Conservation (phyloP, 805 yeast genomes). For the Yarrowia osloensis region DNA sequence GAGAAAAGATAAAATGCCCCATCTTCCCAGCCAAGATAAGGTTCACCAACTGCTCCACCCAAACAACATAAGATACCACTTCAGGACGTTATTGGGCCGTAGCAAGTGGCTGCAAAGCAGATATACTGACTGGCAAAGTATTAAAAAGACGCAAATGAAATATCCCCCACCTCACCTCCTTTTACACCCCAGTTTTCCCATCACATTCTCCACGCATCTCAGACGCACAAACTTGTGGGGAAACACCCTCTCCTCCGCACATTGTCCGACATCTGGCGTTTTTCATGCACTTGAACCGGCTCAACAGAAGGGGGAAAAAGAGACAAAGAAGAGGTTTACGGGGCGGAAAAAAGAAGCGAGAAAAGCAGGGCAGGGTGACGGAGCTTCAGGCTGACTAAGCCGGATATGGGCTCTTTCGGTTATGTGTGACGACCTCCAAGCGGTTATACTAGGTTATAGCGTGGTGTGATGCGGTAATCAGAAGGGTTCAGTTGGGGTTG, state of each 20-base stretch:
- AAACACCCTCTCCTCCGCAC: neutral
- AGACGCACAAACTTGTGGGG: constrained; percentile 11
- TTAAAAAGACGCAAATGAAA: too few species aligned
- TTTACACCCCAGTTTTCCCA: too few species aligned
- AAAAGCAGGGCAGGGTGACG: too few species aligned
- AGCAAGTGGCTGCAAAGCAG: too few species aligned
- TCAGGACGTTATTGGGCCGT: too few species aligned
- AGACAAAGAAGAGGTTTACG: neutral
- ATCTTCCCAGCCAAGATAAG: too few species aligned
- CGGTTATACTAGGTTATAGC: neutral
- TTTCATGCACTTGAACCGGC: neutral
- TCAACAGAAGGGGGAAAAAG: neutral
- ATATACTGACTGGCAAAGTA: too few species aligned
- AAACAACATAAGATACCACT: too few species aligned
- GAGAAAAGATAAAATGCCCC: too few species aligned
- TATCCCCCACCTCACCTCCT: neutral
- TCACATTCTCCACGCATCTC: neutral
- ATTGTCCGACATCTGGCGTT: constrained; percentile 9
- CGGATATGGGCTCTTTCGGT: neutral
- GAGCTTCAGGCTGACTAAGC: neutral
- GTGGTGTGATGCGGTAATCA: too few species aligned
- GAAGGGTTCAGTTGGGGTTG: too few species aligned
- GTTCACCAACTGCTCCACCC: too few species aligned
- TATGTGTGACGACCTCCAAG: neutral
- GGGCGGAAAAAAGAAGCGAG: neutral